Conservation (phyloP, 495 filamentous ascomycete genomes). For the Aspergillus sparsus region DNA sequence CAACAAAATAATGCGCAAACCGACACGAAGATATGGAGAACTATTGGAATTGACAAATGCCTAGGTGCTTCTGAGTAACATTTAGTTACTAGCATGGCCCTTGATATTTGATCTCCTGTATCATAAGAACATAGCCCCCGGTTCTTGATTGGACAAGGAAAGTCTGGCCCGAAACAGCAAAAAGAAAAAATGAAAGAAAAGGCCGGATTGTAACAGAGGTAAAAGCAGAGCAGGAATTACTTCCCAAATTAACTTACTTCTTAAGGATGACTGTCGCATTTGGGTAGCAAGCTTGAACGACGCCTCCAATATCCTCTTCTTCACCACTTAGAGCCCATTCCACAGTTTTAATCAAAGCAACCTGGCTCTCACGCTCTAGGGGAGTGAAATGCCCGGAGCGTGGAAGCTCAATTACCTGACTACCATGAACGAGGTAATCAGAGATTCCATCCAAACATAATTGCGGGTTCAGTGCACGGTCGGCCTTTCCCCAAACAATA, state of each 20-base stretch:
- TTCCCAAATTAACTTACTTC: conserved; percentile 25
- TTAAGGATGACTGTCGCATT: conserved; percentile 35
- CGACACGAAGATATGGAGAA: too few species aligned
- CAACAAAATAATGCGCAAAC: too few species aligned
- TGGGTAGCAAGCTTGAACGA: conserved; percentile 34
- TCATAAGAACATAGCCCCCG: too few species aligned
- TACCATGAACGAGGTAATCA: conserved; percentile 41
- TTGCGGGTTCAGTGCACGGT: conserved; percentile 40
- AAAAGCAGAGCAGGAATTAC: conserved; percentile 2
- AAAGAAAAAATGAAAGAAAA: not conserved
- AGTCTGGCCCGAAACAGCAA: not conserved
- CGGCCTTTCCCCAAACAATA: conserved; percentile 54
- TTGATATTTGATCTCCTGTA: too few species aligned
- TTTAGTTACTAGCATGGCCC: too few species aligned
- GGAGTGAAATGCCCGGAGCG: conserved; percentile 46
- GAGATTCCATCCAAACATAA: conserved; percentile 46
- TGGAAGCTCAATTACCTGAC: conserved; percentile 45
- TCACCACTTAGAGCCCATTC: conserved; percentile 45
- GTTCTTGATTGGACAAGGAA: not conserved
- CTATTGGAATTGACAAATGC: too few species aligned
- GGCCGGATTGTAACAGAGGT: not conserved
- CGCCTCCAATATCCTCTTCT: conserved; percentile 36
- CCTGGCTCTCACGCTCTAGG: conserved; percentile 41
- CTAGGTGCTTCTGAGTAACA: too few species aligned
- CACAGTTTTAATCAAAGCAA: conserved; percentile 34